Conservation (phyloP, 306 rosid species). For the Urtica urens region DNA sequence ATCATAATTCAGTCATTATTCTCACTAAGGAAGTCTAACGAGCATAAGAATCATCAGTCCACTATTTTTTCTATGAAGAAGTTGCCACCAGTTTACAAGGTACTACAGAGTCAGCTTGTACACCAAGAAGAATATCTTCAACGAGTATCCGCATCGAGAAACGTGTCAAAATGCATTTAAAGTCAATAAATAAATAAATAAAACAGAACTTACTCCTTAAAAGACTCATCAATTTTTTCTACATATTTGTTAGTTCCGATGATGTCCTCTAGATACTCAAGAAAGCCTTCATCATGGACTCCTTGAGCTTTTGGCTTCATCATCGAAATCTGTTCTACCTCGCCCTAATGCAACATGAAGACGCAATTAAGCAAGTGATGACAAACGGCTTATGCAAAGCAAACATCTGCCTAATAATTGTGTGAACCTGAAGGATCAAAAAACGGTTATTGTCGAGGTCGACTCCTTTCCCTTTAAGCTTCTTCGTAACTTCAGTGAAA, state of each 20-base stretch:
- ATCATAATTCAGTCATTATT: no score
- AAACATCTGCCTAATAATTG: neutral
- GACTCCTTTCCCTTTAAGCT: slow-evolving; percentile 88
- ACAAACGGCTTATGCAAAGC: slow-evolving; percentile 2
- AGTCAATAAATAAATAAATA: slow-evolving; percentile 10
- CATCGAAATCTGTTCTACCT: slow-evolving; percentile 92
- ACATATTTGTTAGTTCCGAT: slow-evolving; percentile 90
- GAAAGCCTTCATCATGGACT: slow-evolving; percentile 94
- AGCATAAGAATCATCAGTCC: no score
- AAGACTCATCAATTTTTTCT: slow-evolving; percentile 65
- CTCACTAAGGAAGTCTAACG: no score
- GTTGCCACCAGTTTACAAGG: no score
- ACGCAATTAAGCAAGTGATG: slow-evolving; percentile 11
- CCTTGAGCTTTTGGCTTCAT: slow-evolving; percentile 99
- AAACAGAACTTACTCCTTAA: slow-evolving; percentile 58
- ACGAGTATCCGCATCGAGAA: no score
- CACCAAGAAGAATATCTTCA: no score
- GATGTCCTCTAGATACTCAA: slow-evolving; percentile 94
- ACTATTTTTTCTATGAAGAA: no score
- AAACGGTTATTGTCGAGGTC: slow-evolving; percentile 94
- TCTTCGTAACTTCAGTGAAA: slow-evolving; percentile 92
- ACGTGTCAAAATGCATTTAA: neutral
- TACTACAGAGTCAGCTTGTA: no score
- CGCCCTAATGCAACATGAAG: slow-evolving; percentile 52
- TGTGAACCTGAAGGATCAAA: slow-evolving; percentile 88